Base-by-base conservation (phyloP, 352 stramenopile genomes). In the Thraustotheca clavata region DNA sequence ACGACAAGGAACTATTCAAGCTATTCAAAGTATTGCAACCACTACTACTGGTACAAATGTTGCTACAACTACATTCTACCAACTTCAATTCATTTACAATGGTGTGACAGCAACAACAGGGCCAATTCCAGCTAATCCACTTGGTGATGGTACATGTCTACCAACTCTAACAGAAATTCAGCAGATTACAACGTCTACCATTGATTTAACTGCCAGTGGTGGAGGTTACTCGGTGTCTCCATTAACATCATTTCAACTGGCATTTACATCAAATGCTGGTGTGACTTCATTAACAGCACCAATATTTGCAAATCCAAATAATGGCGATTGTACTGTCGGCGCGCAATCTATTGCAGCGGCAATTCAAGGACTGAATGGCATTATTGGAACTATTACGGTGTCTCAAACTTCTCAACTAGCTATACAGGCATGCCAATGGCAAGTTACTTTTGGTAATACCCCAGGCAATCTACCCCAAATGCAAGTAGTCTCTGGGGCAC, bases 151-250 rank as follows among this genome's bases (percentile, higher is more conserved):
- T 31, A 78, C 59, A 24, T 97, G 90, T 59, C 72, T 81, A 60
- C 71, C 80, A 7, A 83, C 69, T 14, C 69, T 76, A 5, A 66
- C 75, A 8, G 90, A 97, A 69, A 81, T 97, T 16, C 93, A 98
- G 76, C 70, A 88, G 39, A 96, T 97, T 66, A 74, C 73, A n/a
- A 88, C 91, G 34, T 86, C 79, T 29, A 98, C 90, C 0, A 71
- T 87, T 3, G 94, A 98, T 60, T 96, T 87, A n/a, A 97, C 90
- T 0, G 77, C 74, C 0, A 68, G 76, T 1, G 92, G 94, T 16
- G 92, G 94, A 22, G 91, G 98, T 59, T 74, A 80, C 20, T 71
- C 94, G 32, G 92, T 98, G 34, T 97, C 91, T 1, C 71, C 81
- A 2, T 75, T 73, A 9, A 89, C 89, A 0, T 76, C 74, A 0